These are phyloP conservation scores for Heterobasidion parviporum DNA, from an alignment of 1,284 basidiomycete species.

Conservation along the genomic window DNA sequence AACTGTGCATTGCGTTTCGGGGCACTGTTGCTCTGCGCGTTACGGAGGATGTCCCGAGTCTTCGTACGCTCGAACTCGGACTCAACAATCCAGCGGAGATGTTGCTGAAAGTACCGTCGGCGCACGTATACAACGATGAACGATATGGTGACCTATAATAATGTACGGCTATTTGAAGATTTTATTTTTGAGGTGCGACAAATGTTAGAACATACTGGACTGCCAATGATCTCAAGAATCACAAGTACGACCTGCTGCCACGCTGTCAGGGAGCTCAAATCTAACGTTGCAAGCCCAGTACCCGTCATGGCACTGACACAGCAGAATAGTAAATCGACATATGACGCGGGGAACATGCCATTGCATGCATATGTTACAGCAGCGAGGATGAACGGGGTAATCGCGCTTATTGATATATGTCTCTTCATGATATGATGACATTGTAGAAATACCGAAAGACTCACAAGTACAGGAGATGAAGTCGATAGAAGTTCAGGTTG, in stretches of 20 bases:
- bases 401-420: conserved; percentile 32
- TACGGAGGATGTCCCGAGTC: conserved; percentile 1
- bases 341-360: conserved; percentile 49
- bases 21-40: too few species aligned
- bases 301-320: conserved; percentile 72
- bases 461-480: conserved; percentile 46
- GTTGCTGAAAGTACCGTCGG: conserved; percentile 67
- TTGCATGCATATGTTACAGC: conserved; percentile 63
- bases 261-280: conserved; percentile 61
- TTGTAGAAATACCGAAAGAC: conserved; percentile 9
- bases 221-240: conserved; percentile 59
- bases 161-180: too few species aligned
- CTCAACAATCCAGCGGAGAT: conserved; percentile 61
- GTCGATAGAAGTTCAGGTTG: conserved; percentile 59
- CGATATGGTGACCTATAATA: conserved; percentile 45
- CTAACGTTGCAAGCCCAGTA: conserved; percentile 65
- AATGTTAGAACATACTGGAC: conserved; percentile 34
- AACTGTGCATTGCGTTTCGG: conserved; percentile 11
- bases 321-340: conserved; percentile 66
- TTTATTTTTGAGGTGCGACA: too few species aligned
- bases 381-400: conserved; percentile 61
- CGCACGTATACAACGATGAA: conserved; percentile 55
- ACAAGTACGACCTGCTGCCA: conserved; percentile 72
- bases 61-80: conserved; percentile 25
- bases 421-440: neutral